Evolutionary conservation across 2,329 filamentous ascomycete species (phyloP), one percentile per base, ranked within the genome.

Genomic region (Emergomyces pasteurianus): DNA sequence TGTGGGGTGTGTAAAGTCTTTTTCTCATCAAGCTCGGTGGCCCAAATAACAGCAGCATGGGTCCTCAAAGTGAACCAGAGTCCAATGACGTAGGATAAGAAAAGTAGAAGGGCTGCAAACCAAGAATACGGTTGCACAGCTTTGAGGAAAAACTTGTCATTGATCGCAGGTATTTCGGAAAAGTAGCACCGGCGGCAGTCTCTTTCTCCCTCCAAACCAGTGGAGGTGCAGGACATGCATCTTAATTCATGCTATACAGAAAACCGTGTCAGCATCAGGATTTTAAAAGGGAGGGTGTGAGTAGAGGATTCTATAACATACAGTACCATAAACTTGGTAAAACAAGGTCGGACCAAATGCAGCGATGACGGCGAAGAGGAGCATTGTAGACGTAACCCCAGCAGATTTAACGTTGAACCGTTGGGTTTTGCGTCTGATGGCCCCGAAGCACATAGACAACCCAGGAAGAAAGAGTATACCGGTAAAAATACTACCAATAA

Each of bases 371-470:
- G 94, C 92, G 72, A 99, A 99, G 10, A 99, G 81, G 61, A 99
- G 78, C 94, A 99, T 99, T 0, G 94, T 99, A 1, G 92, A 96
- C 0, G 92, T 97, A 40, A 97, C 94, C 71, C 94, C 91, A 36
- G 94, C 94, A 40, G 92, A 97, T 70, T 87, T 90, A 64, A 94
- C 92, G 71, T 99, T 99, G 81, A 99, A 99, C 49, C 94, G 87
- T 72, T 99, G 94, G 0, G 94, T 99, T 78, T 99, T 99, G 68
- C 95, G 86, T 78, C 96, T 96, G 71, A 99, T 87, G 21, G 95
- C 95, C 52, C 94, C 94, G 70, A 96, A 99, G 74, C 94, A 99
- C 94, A 99, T 99, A 61, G 92, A 97, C 40, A 99, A 74, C 1
- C 94, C 94, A 0, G 94, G 94, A 53, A 99, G 80, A 72, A 99